Percentiles rank a stretch among this genome's conserved stretches.
Conservation (phyloP, 441 rosid species). For the Pelargonium citronellum region DNA sequence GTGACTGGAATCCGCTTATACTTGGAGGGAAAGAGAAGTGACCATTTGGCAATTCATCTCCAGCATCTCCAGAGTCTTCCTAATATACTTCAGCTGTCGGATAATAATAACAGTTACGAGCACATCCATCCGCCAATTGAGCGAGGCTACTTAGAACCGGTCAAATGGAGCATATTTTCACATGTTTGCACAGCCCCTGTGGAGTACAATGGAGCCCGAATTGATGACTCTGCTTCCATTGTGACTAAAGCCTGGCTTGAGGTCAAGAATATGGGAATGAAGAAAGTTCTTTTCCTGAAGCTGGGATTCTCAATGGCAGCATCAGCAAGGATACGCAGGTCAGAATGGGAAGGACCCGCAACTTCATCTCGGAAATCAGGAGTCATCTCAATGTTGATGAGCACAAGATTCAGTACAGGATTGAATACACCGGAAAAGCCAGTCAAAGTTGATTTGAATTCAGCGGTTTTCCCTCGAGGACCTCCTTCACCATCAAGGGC, state of each 20-base stretch:
- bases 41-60: slow-evolving; percentile 82
- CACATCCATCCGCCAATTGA: slow-evolving; percentile 44
- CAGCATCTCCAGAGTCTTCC: slow-evolving; percentile 80
- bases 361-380: slow-evolving; percentile 67
- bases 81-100: slow-evolving; percentile 45
- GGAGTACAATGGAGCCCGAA: slow-evolving; percentile 45
- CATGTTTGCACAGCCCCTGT: slow-evolving; percentile 87
- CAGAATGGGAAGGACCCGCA: slow-evolving; percentile 76
- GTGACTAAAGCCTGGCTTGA: slow-evolving; percentile 91
- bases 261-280: slow-evolving; percentile 74
- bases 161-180: slow-evolving; percentile 89
- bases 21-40: slow-evolving; percentile 82
- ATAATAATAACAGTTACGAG: slow-evolving; percentile 42
- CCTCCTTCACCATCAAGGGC: slow-evolving; percentile 49
- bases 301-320: slow-evolving; percentile 74
- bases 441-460: slow-evolving; percentile 61
- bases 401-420: slow-evolving; percentile 54
- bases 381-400: slow-evolving; percentile 60
- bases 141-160: slow-evolving; percentile 68
- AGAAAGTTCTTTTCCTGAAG: slow-evolving; percentile 74
- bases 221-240: slow-evolving; percentile 66
- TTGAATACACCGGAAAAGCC: slow-evolving; percentile 44
- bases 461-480: slow-evolving; percentile 77
- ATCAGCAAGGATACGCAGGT: slow-evolving; percentile 55
- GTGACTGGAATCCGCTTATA: slow-evolving; percentile 81